These are phyloP conservation scores for Entomortierella parvispora DNA, from an alignment of 192 early-diverging fungal genomes.

Conservation along the genomic window DNA sequence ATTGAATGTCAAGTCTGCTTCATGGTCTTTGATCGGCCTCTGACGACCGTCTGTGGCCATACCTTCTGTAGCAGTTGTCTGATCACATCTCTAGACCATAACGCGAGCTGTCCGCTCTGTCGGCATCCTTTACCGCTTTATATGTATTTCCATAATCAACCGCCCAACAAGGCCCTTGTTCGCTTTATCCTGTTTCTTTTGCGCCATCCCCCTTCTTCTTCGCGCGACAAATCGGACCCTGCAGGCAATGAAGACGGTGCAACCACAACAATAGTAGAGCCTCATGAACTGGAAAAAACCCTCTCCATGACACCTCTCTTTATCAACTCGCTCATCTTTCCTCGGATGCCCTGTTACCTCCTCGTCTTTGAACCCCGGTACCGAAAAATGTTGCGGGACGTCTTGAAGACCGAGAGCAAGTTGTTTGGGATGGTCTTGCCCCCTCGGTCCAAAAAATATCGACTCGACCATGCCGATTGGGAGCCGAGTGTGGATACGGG, in stretches of 20 bases:
- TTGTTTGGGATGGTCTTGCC: slow-evolving; percentile 66
- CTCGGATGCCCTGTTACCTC: slow-evolving; percentile 66
- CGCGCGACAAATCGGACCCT: background rate
- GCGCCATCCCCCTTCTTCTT: background rate
- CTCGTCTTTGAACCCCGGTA: slow-evolving; percentile 76
- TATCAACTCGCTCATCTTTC: slow-evolving; percentile 65
- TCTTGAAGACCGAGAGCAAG: slow-evolving; percentile 53
- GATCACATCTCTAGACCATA: slow-evolving; percentile 64
- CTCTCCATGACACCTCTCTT: slow-evolving; percentile 65
- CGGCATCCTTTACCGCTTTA: slow-evolving; percentile 43
- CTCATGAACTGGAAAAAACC: slow-evolving; percentile 45
- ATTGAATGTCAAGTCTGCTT: slow-evolving; percentile 73
- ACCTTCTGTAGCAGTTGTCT: slow-evolving; percentile 71
- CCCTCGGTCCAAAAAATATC: slow-evolving; percentile 10
- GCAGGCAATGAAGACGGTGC: background rate
- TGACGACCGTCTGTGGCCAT: slow-evolving; percentile 75
- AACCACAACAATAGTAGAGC: slow-evolving; percentile 9
- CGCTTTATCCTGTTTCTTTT: slow-evolving; percentile 30
- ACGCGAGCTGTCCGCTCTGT: slow-evolving; percentile 58
- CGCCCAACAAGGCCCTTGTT: slow-evolving; percentile 38
- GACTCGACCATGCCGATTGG: slow-evolving; percentile 3
- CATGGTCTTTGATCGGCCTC: slow-evolving; percentile 60
- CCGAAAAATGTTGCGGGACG: slow-evolving; percentile 64
- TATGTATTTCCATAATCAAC: slow-evolving; percentile 50
- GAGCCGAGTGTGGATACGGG: slow-evolving; percentile 56